Base-by-base conservation (phyloP, 352 stramenopile genomes). In the Phytophthora constricta region DNA sequence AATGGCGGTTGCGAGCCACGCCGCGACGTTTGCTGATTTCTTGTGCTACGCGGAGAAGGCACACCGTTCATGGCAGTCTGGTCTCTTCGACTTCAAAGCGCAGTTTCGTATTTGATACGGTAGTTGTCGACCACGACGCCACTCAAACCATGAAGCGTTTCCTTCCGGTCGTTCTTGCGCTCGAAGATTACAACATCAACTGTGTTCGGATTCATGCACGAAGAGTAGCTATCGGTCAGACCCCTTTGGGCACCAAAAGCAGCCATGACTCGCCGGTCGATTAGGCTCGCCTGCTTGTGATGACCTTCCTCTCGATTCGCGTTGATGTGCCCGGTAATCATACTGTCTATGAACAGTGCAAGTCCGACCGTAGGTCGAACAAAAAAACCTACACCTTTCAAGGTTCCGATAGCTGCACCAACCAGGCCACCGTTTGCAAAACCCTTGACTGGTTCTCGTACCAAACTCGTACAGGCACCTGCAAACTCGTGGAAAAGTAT, bases 281-380 rank as follows among this genome's bases (percentile, higher is more conserved):
- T 23, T 41, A 72, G 48, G 37, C 64, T 72, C 3, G 63, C 57
- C 17, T 58, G 47, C 8, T 69, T 72, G 4, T 60, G 52, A 16
- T 72, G 68, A 8, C 78, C 65, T 47, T 72, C 53, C 16, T 46
- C 56, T 0, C 81, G 83, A 27, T 61, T 55, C 4, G 71, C 39
- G 10, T 87, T 87, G 22, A 58, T 56, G 20, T 70, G 56, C 0
- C 79, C 77, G 1, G 79, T 72, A 2, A 60, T 72, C 5, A 87
- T 46, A 23, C 65, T 68, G 34, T 86, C 75, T 16, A 72, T 74
- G 17, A 76, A 60, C 3, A 66, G 41, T 34, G 68, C 27, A 39
- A 62, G 27, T 19, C 79, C 79, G 22, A 77, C 50, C 2, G 80
- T 45, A 2, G 79, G 79, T 5, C 73, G 53, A 1, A 72, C 43